Evolutionary conservation across 495 filamentous ascomycete species (phyloP).

Genomic region (Evernia prunastri): DNA sequence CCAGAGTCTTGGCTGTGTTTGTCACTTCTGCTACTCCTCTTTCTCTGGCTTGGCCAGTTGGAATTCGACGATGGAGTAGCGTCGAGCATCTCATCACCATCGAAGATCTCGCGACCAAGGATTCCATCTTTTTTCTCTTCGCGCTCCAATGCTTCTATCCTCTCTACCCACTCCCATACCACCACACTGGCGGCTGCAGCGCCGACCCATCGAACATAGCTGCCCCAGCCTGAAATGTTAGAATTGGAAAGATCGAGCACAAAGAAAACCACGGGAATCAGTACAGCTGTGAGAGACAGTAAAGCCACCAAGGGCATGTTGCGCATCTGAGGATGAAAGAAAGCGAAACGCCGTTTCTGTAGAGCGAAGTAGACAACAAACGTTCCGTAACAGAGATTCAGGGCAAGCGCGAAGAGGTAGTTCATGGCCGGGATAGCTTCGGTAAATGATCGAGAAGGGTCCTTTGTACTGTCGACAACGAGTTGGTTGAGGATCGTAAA

Average conservation of each 20-base stretch:
- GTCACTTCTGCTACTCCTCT: not conserved
- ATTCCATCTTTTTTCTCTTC: conserved; percentile 97
- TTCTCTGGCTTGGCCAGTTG: conserved; percentile 37
- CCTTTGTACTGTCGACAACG: conserved; percentile 49
- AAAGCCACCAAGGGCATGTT: conserved; percentile 83
- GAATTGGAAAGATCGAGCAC: conserved; percentile 86
- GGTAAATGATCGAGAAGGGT: conserved; percentile 64
- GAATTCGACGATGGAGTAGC: conserved; percentile 56
- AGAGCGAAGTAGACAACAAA: conserved; percentile 95
- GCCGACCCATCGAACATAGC: conserved; percentile 96
- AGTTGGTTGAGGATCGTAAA: conserved; percentile 90
- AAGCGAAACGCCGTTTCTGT: conserved; percentile 87
- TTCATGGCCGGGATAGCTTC: conserved; percentile 88
- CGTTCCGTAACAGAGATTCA: conserved; percentile 84
- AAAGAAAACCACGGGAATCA: conserved; percentile 94
- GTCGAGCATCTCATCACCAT: conserved; percentile 94
- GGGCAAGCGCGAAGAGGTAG: conserved; percentile 85
- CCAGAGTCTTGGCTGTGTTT: conserved; percentile 32
- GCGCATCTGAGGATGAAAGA: conserved; percentile 86
- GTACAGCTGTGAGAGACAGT: conserved; percentile 68
- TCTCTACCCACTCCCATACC: conserved; percentile 99
- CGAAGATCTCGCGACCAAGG: conserved; percentile 87
- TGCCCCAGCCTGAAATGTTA: conserved; percentile 88
- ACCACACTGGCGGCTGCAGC: conserved; percentile 93
- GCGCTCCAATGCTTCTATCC: conserved; percentile 93